A percentile compares a stretch with the other conserved stretches of the same genome.
phyloP scores from a whole-genome alignment of 495 filamentous ascomycete species.

The Penicillium antarcticum region DNA sequence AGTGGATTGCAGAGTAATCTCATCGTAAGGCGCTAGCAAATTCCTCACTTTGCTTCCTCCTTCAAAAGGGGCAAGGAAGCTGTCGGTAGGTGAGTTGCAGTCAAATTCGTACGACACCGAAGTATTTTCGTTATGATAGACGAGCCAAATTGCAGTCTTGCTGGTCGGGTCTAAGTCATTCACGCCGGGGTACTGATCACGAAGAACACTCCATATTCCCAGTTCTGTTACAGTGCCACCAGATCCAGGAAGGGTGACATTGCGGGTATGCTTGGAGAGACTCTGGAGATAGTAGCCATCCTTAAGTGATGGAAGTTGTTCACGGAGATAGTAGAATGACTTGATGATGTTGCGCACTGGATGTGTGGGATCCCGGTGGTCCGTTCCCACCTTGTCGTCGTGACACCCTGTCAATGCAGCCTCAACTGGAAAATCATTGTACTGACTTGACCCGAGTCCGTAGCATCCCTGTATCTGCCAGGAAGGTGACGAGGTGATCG shows the following conservation, averaged over 20 bases:
- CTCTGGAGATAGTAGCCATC: conserved; percentile 57
- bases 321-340: conserved; percentile 60
- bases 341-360: conserved; percentile 65
- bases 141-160: conserved; percentile 61
- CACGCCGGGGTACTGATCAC: conserved; percentile 48
- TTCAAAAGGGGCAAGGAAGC: conserved; percentile 58
- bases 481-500: conserved; percentile 61
- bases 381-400: conserved; percentile 52
- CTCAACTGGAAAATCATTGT: conserved; percentile 56
- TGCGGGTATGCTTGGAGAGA: conserved; percentile 54
- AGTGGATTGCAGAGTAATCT: conserved; percentile 41
- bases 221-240: conserved; percentile 52
- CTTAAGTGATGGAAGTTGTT: conserved; percentile 58
- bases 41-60: conserved; percentile 56
- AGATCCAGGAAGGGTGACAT: conserved; percentile 51
- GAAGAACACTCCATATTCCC: conserved; percentile 63
- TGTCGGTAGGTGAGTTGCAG: conserved; percentile 32
- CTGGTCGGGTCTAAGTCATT: conserved; percentile 31
- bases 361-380: conserved; percentile 68
- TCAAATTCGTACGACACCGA: conserved; percentile 55
- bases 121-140: conserved; percentile 60
- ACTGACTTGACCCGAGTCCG: conserved; percentile 50
- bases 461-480: conserved; percentile 72
- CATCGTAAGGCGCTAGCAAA: conserved; percentile 60
- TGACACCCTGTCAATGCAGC: conserved; percentile 52